Conservation (phyloP, 164 flowering plant species). For the Protea cynaroides region DNA sequence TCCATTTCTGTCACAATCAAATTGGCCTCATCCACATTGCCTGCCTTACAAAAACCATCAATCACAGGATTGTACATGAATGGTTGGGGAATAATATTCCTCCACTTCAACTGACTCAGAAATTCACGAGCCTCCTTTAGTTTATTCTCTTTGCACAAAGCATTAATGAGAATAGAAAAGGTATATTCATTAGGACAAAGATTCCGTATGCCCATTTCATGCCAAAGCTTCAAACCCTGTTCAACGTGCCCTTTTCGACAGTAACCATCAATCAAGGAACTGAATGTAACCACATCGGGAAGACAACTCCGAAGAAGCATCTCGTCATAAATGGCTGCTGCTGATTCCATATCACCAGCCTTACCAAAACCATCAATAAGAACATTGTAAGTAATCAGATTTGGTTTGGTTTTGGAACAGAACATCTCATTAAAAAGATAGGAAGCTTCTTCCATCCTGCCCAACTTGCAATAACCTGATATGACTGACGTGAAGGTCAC, state of each 20-base stretch:
- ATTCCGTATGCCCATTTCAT: slow-evolving; percentile 46
- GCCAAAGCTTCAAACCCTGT: slow-evolving; percentile 54
- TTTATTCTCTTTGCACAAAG: slow-evolving; percentile 71
- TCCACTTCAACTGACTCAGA: slow-evolving; percentile 43
- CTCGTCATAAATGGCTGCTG: slow-evolving; percentile 37
- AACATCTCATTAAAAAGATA: slow-evolving; percentile 51
- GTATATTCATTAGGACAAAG: slow-evolving; percentile 65
- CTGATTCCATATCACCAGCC: slow-evolving; percentile 50
- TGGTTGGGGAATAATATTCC: slow-evolving; percentile 42
- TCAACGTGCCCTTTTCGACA: slow-evolving; percentile 59
- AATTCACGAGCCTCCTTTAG: slow-evolving; percentile 61
- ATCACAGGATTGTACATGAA: slow-evolving; percentile 85
- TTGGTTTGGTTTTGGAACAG: slow-evolving; percentile 42
- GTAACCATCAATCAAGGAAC: slow-evolving; percentile 69
- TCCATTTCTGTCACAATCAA: slow-evolving; percentile 66
- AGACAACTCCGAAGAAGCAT: slow-evolving; percentile 43
- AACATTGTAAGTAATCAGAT: slow-evolving; percentile 52
- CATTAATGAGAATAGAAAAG: slow-evolving; percentile 54
- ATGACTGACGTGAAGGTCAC: slow-evolving; percentile 67
- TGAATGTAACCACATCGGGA: slow-evolving; percentile 75
- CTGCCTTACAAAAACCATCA: slow-evolving; percentile 87
- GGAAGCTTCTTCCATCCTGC: slow-evolving; percentile 54
- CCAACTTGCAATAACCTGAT: slow-evolving; percentile 63
- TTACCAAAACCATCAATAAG: slow-evolving; percentile 82
- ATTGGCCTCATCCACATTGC: slow-evolving; percentile 87